A percentile compares a stretch with the other conserved stretches of the same genome.
Conservation (phyloP, 805 yeast species). For the Teunomyces barrocoloradensis region DNA sequence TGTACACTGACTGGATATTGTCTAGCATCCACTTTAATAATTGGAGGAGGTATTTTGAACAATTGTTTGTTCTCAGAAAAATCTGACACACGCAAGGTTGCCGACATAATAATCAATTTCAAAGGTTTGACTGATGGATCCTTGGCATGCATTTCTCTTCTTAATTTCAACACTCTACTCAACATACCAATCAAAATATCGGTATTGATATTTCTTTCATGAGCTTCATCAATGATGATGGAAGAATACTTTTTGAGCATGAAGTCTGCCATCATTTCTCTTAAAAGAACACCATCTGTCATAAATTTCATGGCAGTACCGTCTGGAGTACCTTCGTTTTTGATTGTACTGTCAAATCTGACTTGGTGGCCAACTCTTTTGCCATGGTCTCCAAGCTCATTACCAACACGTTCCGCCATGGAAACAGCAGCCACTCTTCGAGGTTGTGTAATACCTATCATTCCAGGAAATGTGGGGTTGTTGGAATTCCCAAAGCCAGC, state of each 20-base stretch:
- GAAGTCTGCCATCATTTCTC: slow-evolving; percentile 92
- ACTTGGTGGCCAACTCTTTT: slow-evolving; percentile 76
- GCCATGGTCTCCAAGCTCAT: slow-evolving; percentile 73
- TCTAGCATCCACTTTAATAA: slow-evolving; percentile 85
- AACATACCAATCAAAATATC: slow-evolving; percentile 94
- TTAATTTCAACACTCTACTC: slow-evolving; percentile 75
- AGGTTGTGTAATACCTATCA: slow-evolving; percentile 96
- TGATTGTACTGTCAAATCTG: slow-evolving; percentile 70
- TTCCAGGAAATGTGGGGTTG: slow-evolving; percentile 62
- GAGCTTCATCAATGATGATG: slow-evolving; percentile 94
- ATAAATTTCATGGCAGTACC: slow-evolving; percentile 78
- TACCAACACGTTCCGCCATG: slow-evolving; percentile 78
- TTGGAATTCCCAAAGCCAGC: slow-evolving; percentile 81
- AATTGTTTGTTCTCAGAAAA: slow-evolving; percentile 77
- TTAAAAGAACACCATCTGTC: slow-evolving; percentile 91
- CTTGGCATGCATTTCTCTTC: slow-evolving; percentile 50
- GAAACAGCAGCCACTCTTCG: slow-evolving; percentile 93
- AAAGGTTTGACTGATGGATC: slow-evolving; percentile 58
- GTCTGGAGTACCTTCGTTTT: slow-evolving; percentile 41
- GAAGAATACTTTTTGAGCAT: slow-evolving; percentile 78
- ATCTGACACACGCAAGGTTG: slow-evolving; percentile 90
- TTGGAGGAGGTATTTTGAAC: slow-evolving; percentile 77
- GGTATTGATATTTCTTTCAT: slow-evolving; percentile 93
- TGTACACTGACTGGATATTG: slow-evolving; percentile 93
- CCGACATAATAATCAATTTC: slow-evolving; percentile 92